Conservation (phyloP, 139 green algal genomes). For the Diplosphaera chodatii region DNA sequence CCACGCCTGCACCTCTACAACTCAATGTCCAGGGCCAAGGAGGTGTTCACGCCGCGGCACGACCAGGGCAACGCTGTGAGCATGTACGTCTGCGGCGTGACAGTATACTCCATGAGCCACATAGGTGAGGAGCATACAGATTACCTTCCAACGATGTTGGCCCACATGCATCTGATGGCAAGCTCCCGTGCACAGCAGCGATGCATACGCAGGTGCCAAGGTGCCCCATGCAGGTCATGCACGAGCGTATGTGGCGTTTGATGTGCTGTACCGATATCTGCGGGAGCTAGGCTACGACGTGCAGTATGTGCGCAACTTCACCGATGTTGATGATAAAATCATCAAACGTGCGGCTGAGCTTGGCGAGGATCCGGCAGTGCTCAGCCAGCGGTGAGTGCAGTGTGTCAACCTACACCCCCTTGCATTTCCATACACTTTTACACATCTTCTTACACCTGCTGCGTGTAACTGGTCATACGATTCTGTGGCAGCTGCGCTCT, state of each 20-base stretch:
- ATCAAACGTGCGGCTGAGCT: conserved; percentile 72
- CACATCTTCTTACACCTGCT: no score
- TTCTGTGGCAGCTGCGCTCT: no score
- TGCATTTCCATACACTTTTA: no score
- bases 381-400: conserved; percentile 39
- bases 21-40: conserved; percentile 75
- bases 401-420: no score
- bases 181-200: no score
- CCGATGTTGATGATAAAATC: conserved; percentile 97
- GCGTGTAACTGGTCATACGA: no score
- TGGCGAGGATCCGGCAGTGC: conserved; percentile 59
- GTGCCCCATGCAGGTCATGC: conserved; percentile 91
- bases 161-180: no score
- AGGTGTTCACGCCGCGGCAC: conserved; percentile 61
- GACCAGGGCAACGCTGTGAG: conserved; percentile 48
- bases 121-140: conserved; percentile 86
- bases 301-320: conserved; percentile 60
- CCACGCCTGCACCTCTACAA: conserved; percentile 80
- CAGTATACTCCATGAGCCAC: conserved; percentile 88
- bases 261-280: conserved; percentile 83
- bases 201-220: no score
- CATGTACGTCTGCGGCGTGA: conserved; percentile 99
- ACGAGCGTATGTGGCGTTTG: conserved; percentile 91
- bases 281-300: conserved; percentile 64
- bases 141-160: no score